Evolutionary conservation across 106 monocot genomes (phyloP).

Genomic region (Dioscorea zingiberensis): DNA sequence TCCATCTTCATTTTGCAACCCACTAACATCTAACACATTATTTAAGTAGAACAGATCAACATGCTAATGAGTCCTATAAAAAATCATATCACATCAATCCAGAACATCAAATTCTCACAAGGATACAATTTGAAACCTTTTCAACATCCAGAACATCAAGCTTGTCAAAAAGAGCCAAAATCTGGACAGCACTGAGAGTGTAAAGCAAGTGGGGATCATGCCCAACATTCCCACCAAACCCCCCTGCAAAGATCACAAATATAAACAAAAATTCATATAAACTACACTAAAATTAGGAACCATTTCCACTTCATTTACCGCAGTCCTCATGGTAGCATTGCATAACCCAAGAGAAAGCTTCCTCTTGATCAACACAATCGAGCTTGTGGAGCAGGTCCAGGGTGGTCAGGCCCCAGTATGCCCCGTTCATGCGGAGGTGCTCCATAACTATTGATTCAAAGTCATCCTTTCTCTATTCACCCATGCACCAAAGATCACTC

Average conservation of each 20-base stretch:
- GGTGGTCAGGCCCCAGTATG: constrained; percentile 94
- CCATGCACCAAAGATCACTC: neutral
- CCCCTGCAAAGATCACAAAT: constrained; percentile 41
- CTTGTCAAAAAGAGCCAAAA: constrained; percentile 68
- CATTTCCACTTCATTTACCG: constrained; percentile 20
- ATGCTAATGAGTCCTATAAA: too few species aligned
- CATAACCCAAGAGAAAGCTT: constrained; percentile 76
- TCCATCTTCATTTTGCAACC: constrained; percentile 93
- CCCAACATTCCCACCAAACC: constrained; percentile 82
- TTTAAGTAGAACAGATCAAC: constrained; percentile 30
- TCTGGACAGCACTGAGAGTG: constrained; percentile 90
- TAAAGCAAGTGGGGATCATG: constrained; percentile 85
- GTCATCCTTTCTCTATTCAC: constrained; percentile 60
- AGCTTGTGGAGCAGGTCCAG: constrained; percentile 78
- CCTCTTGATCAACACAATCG: constrained; percentile 43
- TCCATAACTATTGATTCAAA: constrained; percentile 81
- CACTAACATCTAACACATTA: constrained; percentile 46
- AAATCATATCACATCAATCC: too few species aligned
- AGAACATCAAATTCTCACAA: neutral
- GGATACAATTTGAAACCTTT: constrained; percentile 85
- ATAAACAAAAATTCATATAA: neutral
- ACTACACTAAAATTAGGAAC: neutral
- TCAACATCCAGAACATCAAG: constrained; percentile 68
- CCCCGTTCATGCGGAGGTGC: constrained; percentile 85
- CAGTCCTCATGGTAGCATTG: constrained; percentile 64